A percentile compares a stretch with the other conserved stretches of the same genome.
These are phyloP conservation scores for Digitaria exilis DNA, from an alignment of 202 grass and related monocot genomes.

Conservation along the genomic window DNA sequence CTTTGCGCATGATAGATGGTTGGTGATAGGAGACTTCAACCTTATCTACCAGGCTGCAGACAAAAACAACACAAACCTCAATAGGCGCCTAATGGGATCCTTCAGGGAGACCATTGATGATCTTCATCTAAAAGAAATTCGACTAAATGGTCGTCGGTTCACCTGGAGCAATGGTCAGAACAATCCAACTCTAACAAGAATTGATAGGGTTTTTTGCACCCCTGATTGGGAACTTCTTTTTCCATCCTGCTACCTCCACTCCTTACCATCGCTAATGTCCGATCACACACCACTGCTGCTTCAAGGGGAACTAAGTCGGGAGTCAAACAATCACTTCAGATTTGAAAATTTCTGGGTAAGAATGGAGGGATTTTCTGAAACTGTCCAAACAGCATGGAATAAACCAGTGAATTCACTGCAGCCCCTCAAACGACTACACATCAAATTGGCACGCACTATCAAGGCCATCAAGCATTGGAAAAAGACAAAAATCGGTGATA, in stretches of 20 bases:
- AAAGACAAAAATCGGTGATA: not conserved
- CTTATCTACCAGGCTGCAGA: not conserved
- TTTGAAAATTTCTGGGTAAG: not conserved
- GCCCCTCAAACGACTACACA: not conserved
- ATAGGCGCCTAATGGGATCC: not conserved
- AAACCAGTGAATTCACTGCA: not conserved
- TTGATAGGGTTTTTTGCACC: not conserved
- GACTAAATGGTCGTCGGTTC: not conserved
- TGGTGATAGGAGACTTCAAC: not conserved
- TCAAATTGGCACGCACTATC: not conserved
- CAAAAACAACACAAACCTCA: not conserved
- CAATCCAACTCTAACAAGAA: too few species aligned
- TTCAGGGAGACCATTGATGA: not conserved
- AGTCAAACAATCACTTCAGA: not conserved
- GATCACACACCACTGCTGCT: too few species aligned
- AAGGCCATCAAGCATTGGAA: not conserved
- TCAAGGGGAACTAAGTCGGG: not conserved
- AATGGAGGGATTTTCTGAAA: not conserved
- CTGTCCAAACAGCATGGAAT: not conserved
- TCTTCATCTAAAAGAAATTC: not conserved
- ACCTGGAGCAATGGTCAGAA: not conserved
- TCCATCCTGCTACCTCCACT: too few species aligned
- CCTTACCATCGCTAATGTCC: too few species aligned
- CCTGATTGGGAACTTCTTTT: too few species aligned
- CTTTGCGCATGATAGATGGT: not conserved